Evolutionary conservation across 306 rosid species (phyloP).

Genomic region (Prunus padus): DNA sequence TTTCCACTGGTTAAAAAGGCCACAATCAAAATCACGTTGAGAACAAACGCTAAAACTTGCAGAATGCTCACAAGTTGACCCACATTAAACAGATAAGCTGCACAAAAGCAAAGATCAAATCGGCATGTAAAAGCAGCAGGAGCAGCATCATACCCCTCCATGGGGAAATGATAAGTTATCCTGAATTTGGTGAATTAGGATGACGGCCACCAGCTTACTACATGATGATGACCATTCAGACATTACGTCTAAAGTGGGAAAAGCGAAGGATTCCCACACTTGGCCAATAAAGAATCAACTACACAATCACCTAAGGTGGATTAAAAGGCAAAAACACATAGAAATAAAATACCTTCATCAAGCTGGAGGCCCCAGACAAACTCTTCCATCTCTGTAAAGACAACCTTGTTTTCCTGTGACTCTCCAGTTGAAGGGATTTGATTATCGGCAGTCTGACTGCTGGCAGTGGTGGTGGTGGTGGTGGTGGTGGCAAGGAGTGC

Average conservation of each 20-base stretch:
- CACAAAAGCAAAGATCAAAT: slow-evolving; percentile 1
- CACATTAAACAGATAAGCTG: neutral
- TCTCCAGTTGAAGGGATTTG: slow-evolving; percentile 53
- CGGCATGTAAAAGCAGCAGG: neutral
- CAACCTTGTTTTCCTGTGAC: slow-evolving; percentile 75
- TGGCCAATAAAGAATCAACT: neutral
- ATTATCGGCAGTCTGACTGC: slow-evolving; percentile 51
- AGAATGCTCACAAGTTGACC: neutral
- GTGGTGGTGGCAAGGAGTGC: slow-evolving; percentile 67
- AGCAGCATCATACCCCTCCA: neutral
- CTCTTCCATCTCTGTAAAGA: slow-evolving; percentile 96
- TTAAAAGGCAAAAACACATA: slow-evolving; percentile 13
- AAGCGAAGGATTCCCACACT: neutral
- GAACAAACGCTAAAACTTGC: slow-evolving; percentile 1
- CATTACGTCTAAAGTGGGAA: neutral
- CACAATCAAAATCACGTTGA: neutral
- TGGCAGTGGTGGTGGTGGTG: slow-evolving; percentile 37
- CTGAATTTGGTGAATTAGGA: neutral
- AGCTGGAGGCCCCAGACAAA: slow-evolving; percentile 95
- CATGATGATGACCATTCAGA: neutral
- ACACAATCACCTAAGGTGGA: neutral
- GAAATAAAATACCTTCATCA: slow-evolving; percentile 65
- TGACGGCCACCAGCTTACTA: neutral
- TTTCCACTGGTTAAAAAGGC: neutral
- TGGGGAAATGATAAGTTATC: neutral